Evolutionary conservation across 352 stramenopile genomes (phyloP), one percentile per base, ranked within the genome.

Genomic region (Pythium rhizo-oryzae): DNA sequence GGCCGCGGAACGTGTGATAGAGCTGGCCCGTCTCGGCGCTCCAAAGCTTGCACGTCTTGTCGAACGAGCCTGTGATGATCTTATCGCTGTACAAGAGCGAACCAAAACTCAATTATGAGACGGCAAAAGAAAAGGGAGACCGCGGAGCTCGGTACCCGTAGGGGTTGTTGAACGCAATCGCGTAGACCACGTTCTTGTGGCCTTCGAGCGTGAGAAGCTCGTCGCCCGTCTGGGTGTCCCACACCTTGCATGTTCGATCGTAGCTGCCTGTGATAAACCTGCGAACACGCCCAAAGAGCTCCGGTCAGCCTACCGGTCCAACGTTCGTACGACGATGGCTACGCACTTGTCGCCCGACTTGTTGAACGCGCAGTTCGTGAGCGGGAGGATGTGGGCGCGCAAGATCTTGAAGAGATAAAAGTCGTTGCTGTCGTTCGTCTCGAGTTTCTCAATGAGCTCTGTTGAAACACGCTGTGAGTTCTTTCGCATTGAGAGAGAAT

Each of bases 341-440:
- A 37, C 62, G 44, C 75, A 94, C 84, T 98, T 98, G 82, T 98
- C 95, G 51, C 95, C 96, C 11, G 84, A 96, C 70, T 99, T 98
- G 88, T 99, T 99, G 79, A 99, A 99, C 24, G 94, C 96, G 65
- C 96, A 99, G 74, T 99, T 98, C 28, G 95, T 99, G 53, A 99
- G 75, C 25, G 95, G 95, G 51, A 99, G 74, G 49, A 99, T 98
- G 74, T 99, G 96, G 18, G 94, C 94, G 16, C 93, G 79, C 41
- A 98, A 75, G 73, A 98, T 98, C 82, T 98, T 98, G 77, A 98
- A 98, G 8, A 99, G 75, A 73, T 98, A 99, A 59, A 98, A 99
- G 69, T 99, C 94, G 67, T 91, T 94, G 73, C 79, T 97, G 65
- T 98, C 93, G 71, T 98, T 97, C 55, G 86, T 85, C 59, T 98